These are phyloP conservation scores for Penicillium subrubescens DNA, from an alignment of 495 filamentous ascomycete genomes.

Conservation along the genomic window DNA sequence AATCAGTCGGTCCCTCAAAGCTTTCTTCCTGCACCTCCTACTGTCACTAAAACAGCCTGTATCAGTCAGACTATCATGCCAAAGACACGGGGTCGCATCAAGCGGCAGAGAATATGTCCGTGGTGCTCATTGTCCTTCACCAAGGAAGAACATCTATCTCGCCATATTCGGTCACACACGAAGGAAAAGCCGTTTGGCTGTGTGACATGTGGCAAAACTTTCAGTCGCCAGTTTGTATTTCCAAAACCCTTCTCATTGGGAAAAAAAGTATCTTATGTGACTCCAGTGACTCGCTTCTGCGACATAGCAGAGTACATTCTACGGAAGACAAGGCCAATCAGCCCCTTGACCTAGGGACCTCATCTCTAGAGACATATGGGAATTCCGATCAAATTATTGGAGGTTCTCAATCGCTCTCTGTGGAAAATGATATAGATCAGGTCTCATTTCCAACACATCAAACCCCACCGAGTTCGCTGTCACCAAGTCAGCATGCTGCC, in stretches of 20 bases:
- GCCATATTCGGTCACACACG: conserved; percentile 37
- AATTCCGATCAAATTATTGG: background rate
- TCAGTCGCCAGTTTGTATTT: conserved; percentile 25
- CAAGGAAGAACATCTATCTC: conserved; percentile 34
- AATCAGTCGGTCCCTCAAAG: background rate
- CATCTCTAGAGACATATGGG: background rate
- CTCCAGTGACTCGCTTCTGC: conserved; percentile 26
- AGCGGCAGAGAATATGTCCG: conserved; percentile 21
- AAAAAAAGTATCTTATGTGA: background rate
- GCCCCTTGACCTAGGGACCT: background rate
- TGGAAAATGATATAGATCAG: background rate
- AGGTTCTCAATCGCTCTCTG: background rate
- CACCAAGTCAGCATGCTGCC: background rate
- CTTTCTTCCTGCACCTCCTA: background rate
- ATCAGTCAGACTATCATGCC: conserved; percentile 4
- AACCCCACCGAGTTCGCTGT: background rate
- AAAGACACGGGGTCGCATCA: conserved; percentile 1
- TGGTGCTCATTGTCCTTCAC: conserved; percentile 32
- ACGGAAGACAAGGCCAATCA: background rate
- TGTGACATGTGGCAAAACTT: conserved; percentile 27
- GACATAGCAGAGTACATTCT: conserved; percentile 19
- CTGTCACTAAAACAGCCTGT: background rate
- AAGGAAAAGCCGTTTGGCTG: conserved; percentile 39
- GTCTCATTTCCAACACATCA: background rate
- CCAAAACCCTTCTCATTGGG: background rate